Base-by-base conservation (phyloP, 495 filamentous ascomycete species). In the Achaetomiella virescens region DNA sequence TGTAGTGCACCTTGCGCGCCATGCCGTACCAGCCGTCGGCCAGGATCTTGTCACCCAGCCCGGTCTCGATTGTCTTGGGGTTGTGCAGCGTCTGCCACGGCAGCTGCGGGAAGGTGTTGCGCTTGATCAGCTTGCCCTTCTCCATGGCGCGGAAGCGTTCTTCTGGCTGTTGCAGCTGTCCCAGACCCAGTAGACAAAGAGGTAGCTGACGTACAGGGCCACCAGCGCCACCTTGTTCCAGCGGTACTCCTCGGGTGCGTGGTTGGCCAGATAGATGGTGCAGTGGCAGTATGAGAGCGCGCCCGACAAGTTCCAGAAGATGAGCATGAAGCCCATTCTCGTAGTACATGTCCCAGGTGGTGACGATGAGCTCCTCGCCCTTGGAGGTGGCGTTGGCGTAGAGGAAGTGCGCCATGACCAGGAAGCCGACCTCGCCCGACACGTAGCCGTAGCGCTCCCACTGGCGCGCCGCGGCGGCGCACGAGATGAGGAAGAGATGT, bases 271-370 rank as follows among this genome's bases (percentile, higher is more conserved):
- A 75, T 91, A 98, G 65, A 98, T 78, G 35, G 87, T 91, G 79
- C 88, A 95, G 78, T 98, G 92, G 79, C 93, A 97, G 80, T 98
- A 98, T 56, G 83, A 90, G 42, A 97, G 77, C 14, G 93, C 93
- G 59, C 93, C 93, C 52, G 91, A 90, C 67, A 98, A 76, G 74
- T 98, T 98, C 93, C 93, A 98, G 82, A 98, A 98, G 72, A 96
- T 96, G 52, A 98, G 81, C 92, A 98, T 96, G 77, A 97, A 98
- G 63, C 93, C 93, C 89, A 78, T 98, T 98, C 78, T 98, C 93
- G 67, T 92, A 91, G 79, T 95, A 96, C 89, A 98, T 97, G 70
- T 98, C 93, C 70, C 92, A 98, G 18, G 92, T 95, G 10, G 88
- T 88, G 46, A 89, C 78, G 73, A 98, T 96, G 64, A 90, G 81